These are phyloP conservation scores for Saccharomyces hybrid DNA, from an alignment of 1,139 yeast species.

Conservation along the genomic window DNA sequence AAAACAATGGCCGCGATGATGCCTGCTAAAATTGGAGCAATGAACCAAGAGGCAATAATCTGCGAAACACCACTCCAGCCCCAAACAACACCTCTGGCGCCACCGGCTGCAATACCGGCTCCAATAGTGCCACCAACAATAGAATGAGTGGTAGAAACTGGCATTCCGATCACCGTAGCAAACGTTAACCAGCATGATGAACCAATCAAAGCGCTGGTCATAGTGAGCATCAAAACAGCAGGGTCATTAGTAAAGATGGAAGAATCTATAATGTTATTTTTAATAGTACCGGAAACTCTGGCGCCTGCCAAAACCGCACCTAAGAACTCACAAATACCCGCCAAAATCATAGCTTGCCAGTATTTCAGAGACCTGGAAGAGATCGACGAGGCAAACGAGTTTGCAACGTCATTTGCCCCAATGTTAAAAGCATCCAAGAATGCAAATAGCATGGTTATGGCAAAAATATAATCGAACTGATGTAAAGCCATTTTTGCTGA, in stretches of 20 bases:
- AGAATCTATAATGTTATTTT: conserved; percentile 52
- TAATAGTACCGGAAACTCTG: conserved; percentile 63
- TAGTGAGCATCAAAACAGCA: conserved; percentile 63
- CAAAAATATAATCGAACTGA: conserved; percentile 60
- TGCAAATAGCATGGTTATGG: conserved; percentile 62
- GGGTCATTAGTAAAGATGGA: conserved; percentile 46
- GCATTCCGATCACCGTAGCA: conserved; percentile 64
- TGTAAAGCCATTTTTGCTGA: conserved; percentile 33
- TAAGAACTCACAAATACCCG: conserved; percentile 59
- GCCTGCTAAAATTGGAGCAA: conserved; percentile 73
- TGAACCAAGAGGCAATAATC: conserved; percentile 74
- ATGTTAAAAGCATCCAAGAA: conserved; percentile 73
- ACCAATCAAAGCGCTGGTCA: conserved; percentile 71
- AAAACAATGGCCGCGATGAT: conserved; percentile 51
- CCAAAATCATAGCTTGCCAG: conserved; percentile 69
- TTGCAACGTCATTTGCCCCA: conserved; percentile 81
- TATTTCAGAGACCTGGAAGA: conserved; percentile 62
- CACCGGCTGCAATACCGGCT: conserved; percentile 60
- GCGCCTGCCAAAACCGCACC: conserved; percentile 70
- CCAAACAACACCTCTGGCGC: conserved; percentile 52
- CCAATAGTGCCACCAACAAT: conserved; percentile 75
- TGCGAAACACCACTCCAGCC: conserved; percentile 71
- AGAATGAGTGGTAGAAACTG: conserved; percentile 74
- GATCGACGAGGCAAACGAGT: conserved; percentile 69
- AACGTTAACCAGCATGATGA: conserved; percentile 65